phyloP scores from a whole-genome alignment of 2,329 filamentous ascomycete genomes.

The Dothistroma septosporum region DNA sequence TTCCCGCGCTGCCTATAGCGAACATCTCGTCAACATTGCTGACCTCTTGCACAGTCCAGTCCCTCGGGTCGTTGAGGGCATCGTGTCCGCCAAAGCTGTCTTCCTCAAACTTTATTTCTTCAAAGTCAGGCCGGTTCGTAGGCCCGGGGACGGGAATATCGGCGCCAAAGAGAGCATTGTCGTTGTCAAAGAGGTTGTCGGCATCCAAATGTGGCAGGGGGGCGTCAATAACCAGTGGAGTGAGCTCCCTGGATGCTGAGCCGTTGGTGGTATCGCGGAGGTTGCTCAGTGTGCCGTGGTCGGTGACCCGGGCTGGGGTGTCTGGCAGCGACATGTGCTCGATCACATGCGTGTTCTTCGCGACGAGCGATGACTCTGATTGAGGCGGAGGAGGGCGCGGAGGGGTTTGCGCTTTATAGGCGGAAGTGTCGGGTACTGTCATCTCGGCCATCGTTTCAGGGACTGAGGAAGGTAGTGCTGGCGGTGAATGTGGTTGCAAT shows the following conservation, averaged over 20 bases:
- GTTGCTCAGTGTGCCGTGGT: slow-evolving; percentile 21
- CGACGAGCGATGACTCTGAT: background rate
- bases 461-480: slow-evolving; percentile 2
- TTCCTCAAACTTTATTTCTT: background rate
- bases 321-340: slow-evolving; percentile 6
- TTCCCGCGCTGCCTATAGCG: background rate
- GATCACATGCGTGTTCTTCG: background rate
- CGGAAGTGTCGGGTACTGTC: background rate
- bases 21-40: slow-evolving; percentile 3
- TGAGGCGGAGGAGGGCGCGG: background rate
- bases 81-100: background rate
- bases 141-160: background rate
- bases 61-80: background rate
- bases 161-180: background rate
- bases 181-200: background rate
- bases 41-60: background rate
- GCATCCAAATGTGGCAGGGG: background rate
- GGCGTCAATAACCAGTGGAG: background rate
- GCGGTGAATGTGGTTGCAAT: slow-evolving; percentile 1
- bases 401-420: background rate
- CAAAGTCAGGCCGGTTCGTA: background rate
- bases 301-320: slow-evolving; percentile 14
- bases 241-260: background rate
- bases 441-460: background rate
- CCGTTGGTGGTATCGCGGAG: slow-evolving; percentile 14